phyloP scores from a whole-genome alignment of 2,329 filamentous ascomycete genomes.

The Ascochyta pisi region DNA sequence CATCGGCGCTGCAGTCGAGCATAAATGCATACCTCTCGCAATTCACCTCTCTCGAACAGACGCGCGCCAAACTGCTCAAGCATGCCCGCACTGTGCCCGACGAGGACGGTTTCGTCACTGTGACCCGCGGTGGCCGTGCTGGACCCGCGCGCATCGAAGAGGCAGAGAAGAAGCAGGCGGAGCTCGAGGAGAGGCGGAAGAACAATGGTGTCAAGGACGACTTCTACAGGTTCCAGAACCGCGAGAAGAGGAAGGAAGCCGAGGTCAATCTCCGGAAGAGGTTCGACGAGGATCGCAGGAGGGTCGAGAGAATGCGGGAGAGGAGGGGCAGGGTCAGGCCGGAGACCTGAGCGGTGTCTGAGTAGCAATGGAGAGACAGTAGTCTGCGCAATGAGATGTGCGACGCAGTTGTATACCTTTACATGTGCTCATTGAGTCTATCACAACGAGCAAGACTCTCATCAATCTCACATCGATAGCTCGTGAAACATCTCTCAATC shows the following conservation, averaged over 20 bases:
- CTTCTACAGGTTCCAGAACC: slow-evolving; percentile 84
- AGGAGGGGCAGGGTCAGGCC: slow-evolving; percentile 56
- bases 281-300: slow-evolving; percentile 79
- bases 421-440: too few relatives aligned
- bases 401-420: too few relatives aligned
- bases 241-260: slow-evolving; percentile 79
- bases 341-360: slow-evolving; percentile 25
- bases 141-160: slow-evolving; percentile 78
- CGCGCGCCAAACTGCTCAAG: slow-evolving; percentile 67
- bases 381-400: too few relatives aligned
- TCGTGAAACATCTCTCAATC: too few relatives aligned
- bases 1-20: slow-evolving; percentile 69
- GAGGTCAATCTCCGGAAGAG: slow-evolving; percentile 71
- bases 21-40: slow-evolving; percentile 86
- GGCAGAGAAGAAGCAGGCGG: slow-evolving; percentile 62
- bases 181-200: slow-evolving; percentile 63
- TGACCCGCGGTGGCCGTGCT: slow-evolving; percentile 73
- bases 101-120: slow-evolving; percentile 94
- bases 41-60: slow-evolving; percentile 73
- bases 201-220: slow-evolving; percentile 65
- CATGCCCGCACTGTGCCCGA: slow-evolving; percentile 79
- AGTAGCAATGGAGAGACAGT: too few relatives aligned
- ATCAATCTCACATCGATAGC: too few relatives aligned
- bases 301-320: slow-evolving; percentile 73
- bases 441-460: too few relatives aligned